Base-by-base conservation (phyloP, 2,329 filamentous ascomycete genomes). In the Fusarium acutatum region DNA sequence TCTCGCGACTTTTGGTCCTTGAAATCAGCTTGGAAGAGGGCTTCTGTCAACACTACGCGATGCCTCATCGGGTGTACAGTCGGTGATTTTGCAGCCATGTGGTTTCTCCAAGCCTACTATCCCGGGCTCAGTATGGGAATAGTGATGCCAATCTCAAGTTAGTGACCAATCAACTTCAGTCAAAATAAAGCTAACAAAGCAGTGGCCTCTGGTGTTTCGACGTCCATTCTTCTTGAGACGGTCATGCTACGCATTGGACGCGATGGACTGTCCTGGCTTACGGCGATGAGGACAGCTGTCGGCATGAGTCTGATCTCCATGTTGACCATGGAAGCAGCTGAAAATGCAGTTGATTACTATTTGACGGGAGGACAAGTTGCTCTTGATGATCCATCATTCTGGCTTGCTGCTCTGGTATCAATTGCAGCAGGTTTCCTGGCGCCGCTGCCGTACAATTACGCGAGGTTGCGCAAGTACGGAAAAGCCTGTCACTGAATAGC, bases 291-390 rank as follows among this genome's bases (percentile, higher is more conserved):
- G 49, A 89, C 88, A 0, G 88, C 88, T 0, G 84, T 85, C 28
- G 88, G 88, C 2, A 90, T 90, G 88, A 89, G 88, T 64, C 79
- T 89, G 53, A 85, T 89, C 15, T 89, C 88, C 1, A 90, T 90
- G 88, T 15, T 89, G 5, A 86, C 88, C 0, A 90, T 90, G 88
- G 88, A 90, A 75, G 69, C 82, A 7, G 87, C 85, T 0, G 85
- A 89, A 72, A 90, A 90, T 69, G 67, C 81, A 0, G 87, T 90
- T 7, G 88, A 90, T 67, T 89, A 86, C 64, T 84, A 87, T 64
- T 79, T 90, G 1, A 90, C 88, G 0, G 86, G 87, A 1, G 88
- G 88, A 0, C 75, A 83, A 4, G 84, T 89, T 3, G 79, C 82
- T 1, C 76, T 89, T 17, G 81, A 83, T 4, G 83, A 84, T 32